Conservation (phyloP, 768 basidiomycete genomes). For the Mycena rebaudengoi region DNA sequence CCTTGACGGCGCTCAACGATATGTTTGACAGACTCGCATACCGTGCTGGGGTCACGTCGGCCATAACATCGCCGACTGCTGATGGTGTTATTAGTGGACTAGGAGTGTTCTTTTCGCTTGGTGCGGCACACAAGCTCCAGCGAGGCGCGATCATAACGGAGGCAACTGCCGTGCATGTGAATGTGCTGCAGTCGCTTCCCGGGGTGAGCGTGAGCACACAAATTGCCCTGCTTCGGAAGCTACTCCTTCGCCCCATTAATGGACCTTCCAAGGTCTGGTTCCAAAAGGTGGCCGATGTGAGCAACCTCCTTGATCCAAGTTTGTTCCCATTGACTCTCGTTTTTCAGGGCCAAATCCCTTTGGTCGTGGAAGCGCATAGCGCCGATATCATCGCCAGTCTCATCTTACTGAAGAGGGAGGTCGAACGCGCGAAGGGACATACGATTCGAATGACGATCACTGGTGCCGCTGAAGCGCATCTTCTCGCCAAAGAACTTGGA, state of each 20-base stretch:
- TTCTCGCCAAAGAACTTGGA: constrained; percentile 74
- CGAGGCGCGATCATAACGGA: constrained; percentile 71
- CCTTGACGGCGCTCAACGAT: background rate
- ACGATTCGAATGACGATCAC: constrained; percentile 66
- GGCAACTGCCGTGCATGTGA: constrained; percentile 71
- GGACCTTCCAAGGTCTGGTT: constrained; percentile 55
- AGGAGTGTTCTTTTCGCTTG: constrained; percentile 70
- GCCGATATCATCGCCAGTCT: constrained; percentile 87
- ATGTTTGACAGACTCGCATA: constrained; percentile 64
- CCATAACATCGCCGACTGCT: constrained; percentile 67
- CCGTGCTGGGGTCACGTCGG: constrained; percentile 75
- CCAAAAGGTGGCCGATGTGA: constrained; percentile 52
- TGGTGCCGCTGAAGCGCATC: constrained; percentile 72
- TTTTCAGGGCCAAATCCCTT: constrained; percentile 68
- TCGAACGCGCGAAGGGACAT: constrained; percentile 55
- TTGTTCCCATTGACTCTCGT: background rate
- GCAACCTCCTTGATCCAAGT: constrained; percentile 1
- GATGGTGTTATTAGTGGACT: constrained; percentile 66
- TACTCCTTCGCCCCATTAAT: constrained; percentile 58
- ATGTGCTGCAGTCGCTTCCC: constrained; percentile 56
- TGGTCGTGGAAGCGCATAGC: constrained; percentile 78
- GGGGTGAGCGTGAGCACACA: constrained; percentile 80
- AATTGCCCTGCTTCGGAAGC: constrained; percentile 73
- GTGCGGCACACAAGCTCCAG: constrained; percentile 67
- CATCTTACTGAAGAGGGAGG: constrained; percentile 71